Evolutionary conservation across 176 grass and related monocot species (phyloP).

Genomic region (Juncus inflexus): DNA sequence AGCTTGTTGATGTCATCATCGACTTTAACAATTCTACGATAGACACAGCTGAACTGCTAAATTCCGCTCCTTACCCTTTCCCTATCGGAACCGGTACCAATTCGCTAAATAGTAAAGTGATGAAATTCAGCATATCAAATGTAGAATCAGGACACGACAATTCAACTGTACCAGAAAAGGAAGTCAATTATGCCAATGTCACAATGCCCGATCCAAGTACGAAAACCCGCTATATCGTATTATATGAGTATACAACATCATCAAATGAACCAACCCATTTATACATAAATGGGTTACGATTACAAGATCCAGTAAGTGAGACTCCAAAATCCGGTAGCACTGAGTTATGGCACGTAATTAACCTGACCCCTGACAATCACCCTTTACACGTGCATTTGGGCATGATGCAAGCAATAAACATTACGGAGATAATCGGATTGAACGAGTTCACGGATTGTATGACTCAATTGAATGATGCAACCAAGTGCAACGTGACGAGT

Average conservation of each 20-base stretch:
- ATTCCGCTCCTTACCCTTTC: constrained; percentile 65
- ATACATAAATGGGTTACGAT: constrained; percentile 72
- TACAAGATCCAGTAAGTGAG: constrained; percentile 66
- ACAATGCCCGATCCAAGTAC: constrained; percentile 24
- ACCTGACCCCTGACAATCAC: constrained; percentile 66
- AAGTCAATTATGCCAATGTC: constrained; percentile 31
- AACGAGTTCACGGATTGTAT: constrained; percentile 35
- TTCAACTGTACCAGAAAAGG: constrained; percentile 31
- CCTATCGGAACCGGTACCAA: constrained; percentile 35
- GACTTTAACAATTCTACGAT: constrained; percentile 25
- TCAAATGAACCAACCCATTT: constrained; percentile 36
- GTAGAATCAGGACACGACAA: not conserved
- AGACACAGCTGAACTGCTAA: constrained; percentile 25
- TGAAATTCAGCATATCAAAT: constrained; percentile 39
- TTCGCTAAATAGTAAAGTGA: constrained; percentile 36
- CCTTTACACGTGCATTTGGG: constrained; percentile 77
- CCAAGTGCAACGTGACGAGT: constrained; percentile 10
- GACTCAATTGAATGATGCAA: constrained; percentile 20
- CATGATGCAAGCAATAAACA: constrained; percentile 40
- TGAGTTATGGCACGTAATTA: constrained; percentile 78
- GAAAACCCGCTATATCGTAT: constrained; percentile 35
- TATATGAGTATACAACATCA: constrained; percentile 62
- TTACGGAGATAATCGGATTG: constrained; percentile 20
- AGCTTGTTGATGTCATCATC: constrained; percentile 53
- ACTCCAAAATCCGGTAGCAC: constrained; percentile 45